Conservation (phyloP, 345 rosid genomes). For the Eutrema japonicum region DNA sequence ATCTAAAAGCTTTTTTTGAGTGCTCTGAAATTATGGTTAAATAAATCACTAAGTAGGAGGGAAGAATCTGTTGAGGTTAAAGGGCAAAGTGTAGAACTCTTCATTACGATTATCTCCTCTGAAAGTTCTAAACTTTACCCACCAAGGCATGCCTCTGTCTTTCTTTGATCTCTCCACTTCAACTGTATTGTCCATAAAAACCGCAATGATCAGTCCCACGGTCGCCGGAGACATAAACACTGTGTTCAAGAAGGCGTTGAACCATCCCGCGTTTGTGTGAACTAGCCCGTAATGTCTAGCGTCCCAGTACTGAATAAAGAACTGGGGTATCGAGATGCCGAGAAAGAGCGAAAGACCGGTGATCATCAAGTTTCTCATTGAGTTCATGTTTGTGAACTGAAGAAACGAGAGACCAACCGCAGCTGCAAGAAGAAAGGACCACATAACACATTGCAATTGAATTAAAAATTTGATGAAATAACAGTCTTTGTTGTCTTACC, state of each 20-base stretch:
- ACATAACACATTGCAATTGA: constrained; percentile 1
- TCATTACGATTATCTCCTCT: constrained; percentile 93
- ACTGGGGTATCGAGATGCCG: constrained; percentile 84
- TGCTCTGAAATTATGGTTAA: not conserved
- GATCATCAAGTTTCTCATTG: constrained; percentile 85
- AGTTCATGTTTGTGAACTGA: constrained; percentile 98
- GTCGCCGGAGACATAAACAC: constrained; percentile 86
- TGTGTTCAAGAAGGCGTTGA: constrained; percentile 77
- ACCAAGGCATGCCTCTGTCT: constrained; percentile 98
- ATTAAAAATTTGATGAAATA: not conserved
- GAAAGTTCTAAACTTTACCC: constrained; percentile 88
- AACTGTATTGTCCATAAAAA: constrained; percentile 81
- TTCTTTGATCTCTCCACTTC: constrained; percentile 82
- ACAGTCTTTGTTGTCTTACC: constrained; percentile 42
- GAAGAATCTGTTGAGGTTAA: constrained; percentile 91
- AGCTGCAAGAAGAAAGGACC: constrained; percentile 49
- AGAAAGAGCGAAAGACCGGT: constrained; percentile 85
- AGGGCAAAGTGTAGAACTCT: constrained; percentile 93
- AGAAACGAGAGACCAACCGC: constrained; percentile 93
- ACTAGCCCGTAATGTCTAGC: constrained; percentile 71
- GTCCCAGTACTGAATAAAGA: constrained; percentile 73
- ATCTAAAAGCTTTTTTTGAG: not conserved
- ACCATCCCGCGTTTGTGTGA: constrained; percentile 87
- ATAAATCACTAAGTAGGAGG: constrained; percentile 69
- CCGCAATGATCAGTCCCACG: constrained; percentile 74